Evolutionary conservation across 2,329 filamentous ascomycete genomes (phyloP).

Genomic region (Aspergillus sp.): DNA sequence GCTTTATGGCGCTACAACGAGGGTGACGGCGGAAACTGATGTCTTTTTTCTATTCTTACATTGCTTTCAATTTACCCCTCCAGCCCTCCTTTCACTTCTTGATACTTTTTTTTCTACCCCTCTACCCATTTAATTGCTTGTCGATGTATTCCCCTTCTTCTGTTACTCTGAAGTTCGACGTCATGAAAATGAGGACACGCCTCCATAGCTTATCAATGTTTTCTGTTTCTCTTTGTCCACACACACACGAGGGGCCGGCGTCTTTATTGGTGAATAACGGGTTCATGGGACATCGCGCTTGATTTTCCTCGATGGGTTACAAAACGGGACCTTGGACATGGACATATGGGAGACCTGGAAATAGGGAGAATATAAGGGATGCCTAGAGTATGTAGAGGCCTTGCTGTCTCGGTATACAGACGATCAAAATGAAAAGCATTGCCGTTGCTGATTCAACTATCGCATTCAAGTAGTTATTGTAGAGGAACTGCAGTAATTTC

Average conservation of each 20-base stretch:
- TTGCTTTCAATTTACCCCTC: slow-evolving; percentile 16
- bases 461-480: too few species aligned
- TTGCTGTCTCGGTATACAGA: slow-evolving; percentile 26
- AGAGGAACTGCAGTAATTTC: too few species aligned
- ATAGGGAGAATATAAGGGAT: slow-evolving; percentile 22
- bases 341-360: slow-evolving; percentile 21
- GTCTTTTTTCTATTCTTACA: slow-evolving; percentile 19
- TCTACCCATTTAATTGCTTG: slow-evolving; percentile 16
- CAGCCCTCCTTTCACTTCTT: slow-evolving; percentile 12
- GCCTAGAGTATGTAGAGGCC: slow-evolving; percentile 21
- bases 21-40: slow-evolving; percentile 24
- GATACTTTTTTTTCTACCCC: slow-evolving; percentile 8
- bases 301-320: slow-evolving; percentile 21
- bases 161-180: slow-evolving; percentile 20
- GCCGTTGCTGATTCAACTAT: neutral
- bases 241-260: slow-evolving; percentile 22
- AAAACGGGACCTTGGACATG: slow-evolving; percentile 28
- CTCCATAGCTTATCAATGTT: slow-evolving; percentile 24
- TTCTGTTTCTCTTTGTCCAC: slow-evolving; percentile 25
- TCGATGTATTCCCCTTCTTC: slow-evolving; percentile 22
- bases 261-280: slow-evolving; percentile 23
- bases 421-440: slow-evolving; percentile 18
- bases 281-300: slow-evolving; percentile 23
- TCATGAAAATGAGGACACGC: slow-evolving; percentile 28
- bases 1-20: slow-evolving; percentile 37